Percentiles rank a stretch among this genome's conserved stretches.
These are phyloP conservation scores for Phytophthora melonis DNA, from an alignment of 352 stramenopile species.

Conservation along the genomic window DNA sequence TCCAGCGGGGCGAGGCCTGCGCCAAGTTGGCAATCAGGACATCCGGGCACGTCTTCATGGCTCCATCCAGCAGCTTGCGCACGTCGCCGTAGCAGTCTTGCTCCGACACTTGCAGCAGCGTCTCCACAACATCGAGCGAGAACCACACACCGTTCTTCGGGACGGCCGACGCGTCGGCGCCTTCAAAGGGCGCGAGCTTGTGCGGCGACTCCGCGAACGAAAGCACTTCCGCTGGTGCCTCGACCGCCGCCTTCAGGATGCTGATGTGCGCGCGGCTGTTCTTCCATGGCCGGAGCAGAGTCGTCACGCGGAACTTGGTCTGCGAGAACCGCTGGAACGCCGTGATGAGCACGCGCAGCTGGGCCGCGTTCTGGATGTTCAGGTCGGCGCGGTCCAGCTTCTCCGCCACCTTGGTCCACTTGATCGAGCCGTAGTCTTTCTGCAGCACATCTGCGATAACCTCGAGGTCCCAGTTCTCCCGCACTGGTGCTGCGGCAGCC, in stretches of 20 bases:
- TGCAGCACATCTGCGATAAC: constrained; percentile 88
- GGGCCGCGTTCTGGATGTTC: constrained; percentile 63
- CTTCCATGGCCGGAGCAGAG: constrained; percentile 83
- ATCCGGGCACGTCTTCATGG: constrained; percentile 87
- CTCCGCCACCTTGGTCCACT: constrained; percentile 87
- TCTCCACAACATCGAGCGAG: constrained; percentile 85
- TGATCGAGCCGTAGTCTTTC: constrained; percentile 87
- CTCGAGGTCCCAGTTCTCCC: constrained; percentile 84
- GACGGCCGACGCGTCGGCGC: constrained; percentile 83
- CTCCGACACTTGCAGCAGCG: constrained; percentile 79
- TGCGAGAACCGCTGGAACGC: constrained; percentile 86
- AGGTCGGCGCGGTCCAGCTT: constrained; percentile 87
- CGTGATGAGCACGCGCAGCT: constrained; percentile 80
- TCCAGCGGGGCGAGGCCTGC: constrained; percentile 80
- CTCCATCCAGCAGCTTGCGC: constrained; percentile 76
- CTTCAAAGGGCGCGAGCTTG: constrained; percentile 88
- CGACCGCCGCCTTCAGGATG: constrained; percentile 81
- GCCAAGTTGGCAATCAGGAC: constrained; percentile 90
- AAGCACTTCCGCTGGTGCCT: constrained; percentile 81
- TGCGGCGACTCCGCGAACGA: constrained; percentile 83
- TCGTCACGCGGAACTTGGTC: constrained; percentile 79
- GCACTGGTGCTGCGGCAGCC: constrained; percentile 33
- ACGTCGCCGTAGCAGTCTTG: constrained; percentile 89
- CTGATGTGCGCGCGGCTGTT: constrained; percentile 80
- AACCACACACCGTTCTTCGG: constrained; percentile 91